Evolutionary conservation across 805 yeast species (phyloP), one percentile per base, ranked within the genome.

Genomic region (Phaffomyces thermotolerans): DNA sequence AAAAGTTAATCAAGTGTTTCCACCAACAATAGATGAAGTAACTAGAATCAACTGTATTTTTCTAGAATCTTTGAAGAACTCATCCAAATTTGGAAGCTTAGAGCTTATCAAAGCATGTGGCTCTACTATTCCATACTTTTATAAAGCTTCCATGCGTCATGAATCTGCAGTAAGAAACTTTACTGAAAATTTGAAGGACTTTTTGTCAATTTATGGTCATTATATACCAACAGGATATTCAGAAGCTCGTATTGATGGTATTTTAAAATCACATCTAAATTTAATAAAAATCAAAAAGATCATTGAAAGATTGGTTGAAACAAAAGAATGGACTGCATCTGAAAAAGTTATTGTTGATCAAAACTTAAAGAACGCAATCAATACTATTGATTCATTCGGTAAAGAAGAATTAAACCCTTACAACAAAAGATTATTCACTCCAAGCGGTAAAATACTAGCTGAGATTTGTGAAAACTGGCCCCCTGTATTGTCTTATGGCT

Each of bases 21-120:
- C 98, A 3, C 97, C 97, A 1, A 91, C 98, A 0, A 84, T 91
- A 17, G 97, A 91, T 63, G 98, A 91, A 65, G 81, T 91, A 15
- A 85, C 95, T 10, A 72, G 97, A 56, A 81, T 91, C 34, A 90
- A 90, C 58, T 86, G 95, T 57, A 79, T 91, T 5, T 78, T 87
- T 46, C 74, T 84, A 48, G 95, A 84, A 52, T 78, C 93, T 20
- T 64, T 91, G 43, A 76, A 77, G 45, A 62, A 73, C 14, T 91
- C 97, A 0, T 56, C 68, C 2, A 77, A 81, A 0, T 77, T 62
- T 57, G 96, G 96, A 2, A 75, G 83, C 40, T 72, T 74, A 41
- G 97, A 91, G 61, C 70, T 87, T 4, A 62, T 91, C 46, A 81
- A 77, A 48, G 95, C 91, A 1, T 76, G 95, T 57, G 93, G 89